These are phyloP conservation scores for Phaseolus coccineus DNA, from an alignment of 331 rosid species.

Conservation along the genomic window DNA sequence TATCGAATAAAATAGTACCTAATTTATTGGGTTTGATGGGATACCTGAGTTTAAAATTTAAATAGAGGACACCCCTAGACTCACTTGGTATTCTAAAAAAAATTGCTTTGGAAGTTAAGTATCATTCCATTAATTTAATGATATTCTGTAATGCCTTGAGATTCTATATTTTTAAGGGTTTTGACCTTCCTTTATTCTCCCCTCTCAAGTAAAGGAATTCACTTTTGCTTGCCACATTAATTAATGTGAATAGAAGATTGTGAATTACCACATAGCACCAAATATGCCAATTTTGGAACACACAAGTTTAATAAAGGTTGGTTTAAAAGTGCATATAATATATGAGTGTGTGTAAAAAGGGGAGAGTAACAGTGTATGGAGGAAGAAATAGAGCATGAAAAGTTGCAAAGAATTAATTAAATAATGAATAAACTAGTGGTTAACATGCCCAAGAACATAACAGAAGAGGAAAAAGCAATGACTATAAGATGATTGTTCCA, in stretches of 20 bases:
- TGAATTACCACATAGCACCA: background rate
- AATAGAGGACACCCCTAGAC: background rate
- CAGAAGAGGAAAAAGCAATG: too few species aligned
- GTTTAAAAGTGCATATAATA: background rate
- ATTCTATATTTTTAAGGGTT: background rate
- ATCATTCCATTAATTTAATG: background rate
- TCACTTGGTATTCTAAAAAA: background rate
- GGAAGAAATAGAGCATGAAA: background rate
- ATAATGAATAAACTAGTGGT: background rate
- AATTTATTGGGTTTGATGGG: background rate
- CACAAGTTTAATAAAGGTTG: background rate
- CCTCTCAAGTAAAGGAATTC: background rate
- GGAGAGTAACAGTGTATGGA: background rate
- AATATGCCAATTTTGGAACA: background rate
- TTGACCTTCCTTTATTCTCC: background rate
- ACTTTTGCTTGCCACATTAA: background rate
- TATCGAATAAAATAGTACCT: background rate
- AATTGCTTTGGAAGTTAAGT: background rate
- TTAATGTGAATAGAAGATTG: background rate
- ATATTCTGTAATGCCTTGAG: background rate
- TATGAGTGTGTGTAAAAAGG: background rate
- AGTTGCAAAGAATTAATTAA: background rate
- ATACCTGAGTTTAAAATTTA: too few species aligned
- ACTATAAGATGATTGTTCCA: too few species aligned
- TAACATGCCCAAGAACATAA: background rate